A percentile compares a stretch with the other conserved stretches of the same genome.
Conservation (phyloP, 1,284 basidiomycete species). For the Gomphus sp. region DNA sequence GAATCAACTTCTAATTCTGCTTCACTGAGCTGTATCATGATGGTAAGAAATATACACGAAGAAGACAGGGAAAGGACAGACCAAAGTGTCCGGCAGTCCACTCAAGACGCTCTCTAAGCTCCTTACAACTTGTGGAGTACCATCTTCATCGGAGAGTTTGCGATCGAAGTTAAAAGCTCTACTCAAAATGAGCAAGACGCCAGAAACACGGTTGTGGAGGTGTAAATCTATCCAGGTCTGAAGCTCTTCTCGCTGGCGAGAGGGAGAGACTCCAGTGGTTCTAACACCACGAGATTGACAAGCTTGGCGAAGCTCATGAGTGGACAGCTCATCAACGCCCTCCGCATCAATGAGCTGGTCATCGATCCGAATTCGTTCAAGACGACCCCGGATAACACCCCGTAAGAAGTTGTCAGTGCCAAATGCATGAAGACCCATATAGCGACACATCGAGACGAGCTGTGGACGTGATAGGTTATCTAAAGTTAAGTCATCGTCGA, state of each 20-base stretch:
- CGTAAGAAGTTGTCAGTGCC: conserved; percentile 98
- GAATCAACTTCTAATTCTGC: conserved; percentile 93
- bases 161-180: conserved; percentile 93
- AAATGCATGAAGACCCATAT: conserved; percentile 98
- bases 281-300: conserved; percentile 94
- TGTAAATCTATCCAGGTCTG: conserved; percentile 93
- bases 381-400: conserved; percentile 81
- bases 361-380: conserved; percentile 82
- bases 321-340: conserved; percentile 86
- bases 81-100: conserved; percentile 91
- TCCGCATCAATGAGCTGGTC: conserved; percentile 90
- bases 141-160: conserved; percentile 63
- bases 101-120: conserved; percentile 88
- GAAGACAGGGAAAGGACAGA: conserved; percentile 29
- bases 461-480: conserved; percentile 98
- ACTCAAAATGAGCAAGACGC: conserved; percentile 87
- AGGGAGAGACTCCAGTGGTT: conserved; percentile 77
- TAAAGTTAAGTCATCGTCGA: conserved; percentile 95
- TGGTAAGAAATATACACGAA: not conserved
- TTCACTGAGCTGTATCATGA: conserved; percentile 70
- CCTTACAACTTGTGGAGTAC: conserved; percentile 65
- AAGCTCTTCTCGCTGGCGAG: conserved; percentile 81
- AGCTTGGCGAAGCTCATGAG: conserved; percentile 83
- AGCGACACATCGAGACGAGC: conserved; percentile 93
- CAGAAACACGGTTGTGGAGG: conserved; percentile 81